Conservation (phyloP, 2,329 filamentous ascomycete species). For the Anthostomella pinea region DNA sequence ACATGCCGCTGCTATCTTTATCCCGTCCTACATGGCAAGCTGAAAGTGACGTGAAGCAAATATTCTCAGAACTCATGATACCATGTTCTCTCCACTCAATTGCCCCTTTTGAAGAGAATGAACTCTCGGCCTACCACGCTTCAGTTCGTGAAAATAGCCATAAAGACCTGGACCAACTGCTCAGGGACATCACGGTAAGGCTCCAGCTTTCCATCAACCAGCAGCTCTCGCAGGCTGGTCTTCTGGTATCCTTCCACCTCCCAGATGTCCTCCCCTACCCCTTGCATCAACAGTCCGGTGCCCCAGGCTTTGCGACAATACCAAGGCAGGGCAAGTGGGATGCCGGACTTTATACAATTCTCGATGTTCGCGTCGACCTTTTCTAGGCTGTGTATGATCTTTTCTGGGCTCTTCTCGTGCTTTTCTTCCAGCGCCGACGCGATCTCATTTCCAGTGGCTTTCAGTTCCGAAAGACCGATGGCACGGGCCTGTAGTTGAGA, state of each 20-base stretch:
- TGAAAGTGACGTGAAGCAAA: no score
- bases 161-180: slow-evolving; percentile 12
- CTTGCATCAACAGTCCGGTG: slow-evolving; percentile 14
- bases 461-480: slow-evolving; percentile 25
- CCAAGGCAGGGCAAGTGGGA: slow-evolving; percentile 23
- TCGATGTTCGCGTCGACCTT: slow-evolving; percentile 24
- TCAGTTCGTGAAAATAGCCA: slow-evolving; percentile 17
- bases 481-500: slow-evolving; percentile 18
- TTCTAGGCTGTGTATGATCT: slow-evolving; percentile 18
- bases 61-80: no score
- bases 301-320: slow-evolving; percentile 30
- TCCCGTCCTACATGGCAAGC: no score
- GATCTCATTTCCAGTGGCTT: slow-evolving; percentile 25
- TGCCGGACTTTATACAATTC: slow-evolving; percentile 12
- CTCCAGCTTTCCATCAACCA: slow-evolving; percentile 20
- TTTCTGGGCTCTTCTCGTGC: slow-evolving; percentile 16
- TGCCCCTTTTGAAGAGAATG: no score
- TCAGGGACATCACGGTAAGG: slow-evolving; percentile 23
- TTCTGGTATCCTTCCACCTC: slow-evolving; percentile 25
- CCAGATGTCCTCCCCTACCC: slow-evolving; percentile 25
- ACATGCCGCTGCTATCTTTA: no score
- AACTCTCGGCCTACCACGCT: no score
- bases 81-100: no score
- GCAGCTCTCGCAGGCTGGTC: slow-evolving; percentile 17
- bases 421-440: slow-evolving; percentile 17